Percentiles rank a stretch among this genome's conserved stretches.
Conservation (phyloP, 2,329 filamentous ascomycete species). For the Botryotinia globosa region DNA sequence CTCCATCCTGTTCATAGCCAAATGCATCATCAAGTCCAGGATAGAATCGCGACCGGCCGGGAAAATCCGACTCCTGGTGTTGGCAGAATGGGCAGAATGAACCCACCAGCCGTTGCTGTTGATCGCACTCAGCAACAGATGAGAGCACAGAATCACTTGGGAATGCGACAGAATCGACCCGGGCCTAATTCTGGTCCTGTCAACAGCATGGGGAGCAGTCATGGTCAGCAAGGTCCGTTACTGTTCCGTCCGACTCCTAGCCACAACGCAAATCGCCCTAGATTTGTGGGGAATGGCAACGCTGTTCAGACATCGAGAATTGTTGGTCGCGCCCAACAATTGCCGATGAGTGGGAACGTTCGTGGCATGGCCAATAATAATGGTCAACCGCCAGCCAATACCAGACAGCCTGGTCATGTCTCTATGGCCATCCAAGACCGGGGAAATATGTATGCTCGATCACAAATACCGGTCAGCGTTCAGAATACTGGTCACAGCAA, state of each 20-base stretch:
- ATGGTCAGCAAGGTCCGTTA: no score
- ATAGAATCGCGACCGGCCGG: no score
- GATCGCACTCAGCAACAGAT: not conserved
- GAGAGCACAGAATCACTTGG: accelerated
- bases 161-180: not conserved
- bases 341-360: accelerated
- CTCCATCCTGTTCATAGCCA: no score
- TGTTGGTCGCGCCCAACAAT: no score
- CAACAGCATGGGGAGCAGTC: not conserved
- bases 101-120: not conserved
- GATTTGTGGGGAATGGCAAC: no score
- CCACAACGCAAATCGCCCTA: accelerated
- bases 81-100: not conserved
- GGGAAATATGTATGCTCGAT: not conserved
- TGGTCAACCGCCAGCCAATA: not conserved
- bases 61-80: accelerated
- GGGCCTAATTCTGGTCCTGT: no score
- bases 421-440: accelerated
- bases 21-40: not conserved
- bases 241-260: no score
- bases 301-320: no score
- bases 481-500: not conserved
- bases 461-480: not conserved
- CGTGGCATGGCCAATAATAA: not conserved
- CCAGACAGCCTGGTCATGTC: not conserved